Base-by-base conservation (phyloP, 2,329 filamentous ascomycete species). In the Fusarium subtropicale region DNA sequence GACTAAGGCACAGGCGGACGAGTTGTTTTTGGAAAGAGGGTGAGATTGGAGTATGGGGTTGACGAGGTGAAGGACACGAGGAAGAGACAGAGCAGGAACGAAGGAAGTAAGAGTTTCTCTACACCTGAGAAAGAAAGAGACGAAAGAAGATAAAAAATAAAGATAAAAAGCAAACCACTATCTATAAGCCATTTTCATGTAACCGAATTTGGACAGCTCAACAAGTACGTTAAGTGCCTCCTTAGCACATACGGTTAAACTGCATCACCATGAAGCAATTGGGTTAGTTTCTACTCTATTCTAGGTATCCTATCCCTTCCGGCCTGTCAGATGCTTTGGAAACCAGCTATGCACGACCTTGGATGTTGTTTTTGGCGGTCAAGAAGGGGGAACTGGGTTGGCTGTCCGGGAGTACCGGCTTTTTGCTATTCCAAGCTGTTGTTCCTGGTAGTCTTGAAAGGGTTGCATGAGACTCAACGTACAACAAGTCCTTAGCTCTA, bases 141-240 rank as follows among this genome's bases (percentile, higher is more conserved):
- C 44, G 13, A 30, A 36, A 31, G 16, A 44, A 34, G 41, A n/a
- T 34, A 39, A 42, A 30, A 44, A 44, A 39, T 38, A 44, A 42
- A 42, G 33, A 26, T 16, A 51, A 44, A 46, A 69, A 59, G 51
- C 41, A 66, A 66, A 30, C 16, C 57, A 9, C n/a, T 39, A 34
- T 71, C 48, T 30, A 20, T 54, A 71, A 70, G 67, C 56, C 67
- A 68, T 70, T 65, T 60, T 54, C 48, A 62, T 56, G 54, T 55
- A 60, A 70, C 62, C 66, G 66, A 67, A 70, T 70, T 55, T 70
- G 66, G 66, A 54, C 57, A 67, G 41, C 62, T 64, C 60, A 65
- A 60, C 62, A 64, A 64, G 51, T 57, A 24, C 36, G 51, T 45
- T 38, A 52, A 54, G 24, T 48, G 48, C 34, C 34, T 39, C 28